Evolutionary conservation across 495 filamentous ascomycete genomes (phyloP).

Genomic region (Penicillium steckii): DNA sequence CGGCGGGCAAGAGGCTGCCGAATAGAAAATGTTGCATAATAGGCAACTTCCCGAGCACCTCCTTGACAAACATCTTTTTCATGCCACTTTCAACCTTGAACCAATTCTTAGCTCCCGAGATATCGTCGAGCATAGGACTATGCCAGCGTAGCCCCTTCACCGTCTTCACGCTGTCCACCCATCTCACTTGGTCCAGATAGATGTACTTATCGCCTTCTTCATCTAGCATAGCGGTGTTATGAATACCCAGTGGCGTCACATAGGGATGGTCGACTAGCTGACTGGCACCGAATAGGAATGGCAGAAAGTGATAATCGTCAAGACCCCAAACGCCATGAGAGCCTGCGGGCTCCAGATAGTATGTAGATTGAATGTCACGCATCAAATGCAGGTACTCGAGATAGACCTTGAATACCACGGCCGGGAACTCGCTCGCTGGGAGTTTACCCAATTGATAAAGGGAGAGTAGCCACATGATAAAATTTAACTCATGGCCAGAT

Average conservation of each 20-base stretch:
- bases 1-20: constrained; percentile 76
- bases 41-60: constrained; percentile 90
- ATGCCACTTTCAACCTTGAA: constrained; percentile 90
- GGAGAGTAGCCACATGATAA: constrained; percentile 89
- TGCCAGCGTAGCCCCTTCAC: constrained; percentile 96
- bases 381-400: constrained; percentile 76
- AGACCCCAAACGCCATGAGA: constrained; percentile 96
- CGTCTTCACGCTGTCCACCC: constrained; percentile 94
- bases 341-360: constrained; percentile 93
- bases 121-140: constrained; percentile 97
- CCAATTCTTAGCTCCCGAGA: constrained; percentile 90
- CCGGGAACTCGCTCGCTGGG: constrained; percentile 60
- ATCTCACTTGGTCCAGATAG: constrained; percentile 88
- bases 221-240: constrained; percentile 81
- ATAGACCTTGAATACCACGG: constrained; percentile 75
- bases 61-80: constrained; percentile 91
- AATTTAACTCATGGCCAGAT: constrained; percentile 95
- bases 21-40: constrained; percentile 99
- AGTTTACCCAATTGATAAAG: constrained; percentile 78
- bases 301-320: constrained; percentile 95
- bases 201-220: constrained; percentile 79
- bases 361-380: constrained; percentile 81
- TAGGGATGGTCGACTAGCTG: constrained; percentile 86
- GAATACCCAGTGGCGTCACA: constrained; percentile 83
- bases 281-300: constrained; percentile 93